Evolutionary conservation across 2,329 filamentous ascomycete genomes (phyloP), one percentile per base, ranked within the genome.

Genomic region (Catunica adiposa): DNA sequence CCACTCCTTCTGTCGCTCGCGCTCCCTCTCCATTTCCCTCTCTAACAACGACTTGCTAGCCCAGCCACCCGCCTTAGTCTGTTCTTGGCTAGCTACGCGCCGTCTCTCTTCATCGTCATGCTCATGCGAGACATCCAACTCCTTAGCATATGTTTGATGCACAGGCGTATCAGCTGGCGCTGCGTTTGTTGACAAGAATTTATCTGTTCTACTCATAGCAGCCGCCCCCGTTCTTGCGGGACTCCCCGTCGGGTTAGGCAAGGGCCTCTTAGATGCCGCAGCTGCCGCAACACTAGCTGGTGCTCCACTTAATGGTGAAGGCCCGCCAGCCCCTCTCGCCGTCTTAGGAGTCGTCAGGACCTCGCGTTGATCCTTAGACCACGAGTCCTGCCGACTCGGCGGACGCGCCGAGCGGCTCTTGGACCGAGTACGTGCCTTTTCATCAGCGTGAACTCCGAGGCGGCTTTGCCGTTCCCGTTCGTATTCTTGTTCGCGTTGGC

Each of bases 1-100:
- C 86, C 86, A 89, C 65, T 89, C 85, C 56, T 74, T 76, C 68
- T 89, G 85, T 14, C 84, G 73, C 69, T 87, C 79, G 7, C 85
- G 74, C 67, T 89, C 85, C 65, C 83, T 73, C 66, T 89, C 84
- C 83, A 89, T 88, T 67, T 89, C 85, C 26, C 83, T 78, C 68
- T 89, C 85, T 1, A 89, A 75, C 8, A 89, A 73, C 0, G 81
- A 84, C 69, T 83, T 85, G 60, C 75, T 75, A 1, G 80, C 80
- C 76, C 76, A 80, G 0, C 78, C 79, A 26, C 71, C 76, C 1
- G 79, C 77, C 65, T 80, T 80, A 20, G 80, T 83, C 64, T 77
- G 74, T 51, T 70, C 67, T 63, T 84, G 80, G 9, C 76, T 72
- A 54, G 77, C 74, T 1, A 69, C 67, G 11, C 81, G 79, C 2